Conservation (phyloP, 2,329 filamentous ascomycete species). For the Endocalyx cinctus region DNA sequence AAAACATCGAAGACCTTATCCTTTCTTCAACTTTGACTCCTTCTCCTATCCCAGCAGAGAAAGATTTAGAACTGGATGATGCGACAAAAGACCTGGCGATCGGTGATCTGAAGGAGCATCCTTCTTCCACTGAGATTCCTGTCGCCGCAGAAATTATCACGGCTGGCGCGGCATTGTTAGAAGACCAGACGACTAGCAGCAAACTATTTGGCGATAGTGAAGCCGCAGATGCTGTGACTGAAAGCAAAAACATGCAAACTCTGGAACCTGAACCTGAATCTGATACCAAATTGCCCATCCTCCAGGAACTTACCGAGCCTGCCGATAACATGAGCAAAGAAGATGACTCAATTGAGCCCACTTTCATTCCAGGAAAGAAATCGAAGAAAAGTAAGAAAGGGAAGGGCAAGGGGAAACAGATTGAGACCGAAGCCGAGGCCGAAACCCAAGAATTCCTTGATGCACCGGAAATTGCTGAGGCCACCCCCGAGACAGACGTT, state of each 20-base stretch:
- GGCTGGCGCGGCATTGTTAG: constrained; percentile 5
- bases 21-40: constrained; percentile 10
- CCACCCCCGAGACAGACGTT: too few species aligned
- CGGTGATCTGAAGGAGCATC: constrained; percentile 2
- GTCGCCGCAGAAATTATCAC: constrained; percentile 2
- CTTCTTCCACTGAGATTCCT: too few species aligned
- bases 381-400: constrained; percentile 37
- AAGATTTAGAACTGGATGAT: constrained; percentile 4
- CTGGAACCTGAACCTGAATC: constrained; percentile 2
- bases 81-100: constrained; percentile 4
- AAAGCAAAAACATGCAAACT: constrained; percentile 3
- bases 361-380: constrained; percentile 8
- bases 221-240: neutral
- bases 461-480: too few species aligned
- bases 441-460: too few species aligned
- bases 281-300: constrained; percentile 3
- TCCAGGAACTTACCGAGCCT: constrained; percentile 7
- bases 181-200: constrained; percentile 3
- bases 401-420: constrained; percentile 28
- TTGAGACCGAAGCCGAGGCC: constrained; percentile 15
- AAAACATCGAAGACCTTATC: constrained; percentile 14
- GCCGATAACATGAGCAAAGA: constrained; percentile 4
- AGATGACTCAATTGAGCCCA: constrained; percentile 8
- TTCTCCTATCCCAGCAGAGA: constrained; percentile 7
- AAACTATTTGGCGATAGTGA: constrained; percentile 2